These are phyloP conservation scores for Neurospora crassa DNA, from an alignment of 2,329 filamentous ascomycete species.

Conservation along the genomic window DNA sequence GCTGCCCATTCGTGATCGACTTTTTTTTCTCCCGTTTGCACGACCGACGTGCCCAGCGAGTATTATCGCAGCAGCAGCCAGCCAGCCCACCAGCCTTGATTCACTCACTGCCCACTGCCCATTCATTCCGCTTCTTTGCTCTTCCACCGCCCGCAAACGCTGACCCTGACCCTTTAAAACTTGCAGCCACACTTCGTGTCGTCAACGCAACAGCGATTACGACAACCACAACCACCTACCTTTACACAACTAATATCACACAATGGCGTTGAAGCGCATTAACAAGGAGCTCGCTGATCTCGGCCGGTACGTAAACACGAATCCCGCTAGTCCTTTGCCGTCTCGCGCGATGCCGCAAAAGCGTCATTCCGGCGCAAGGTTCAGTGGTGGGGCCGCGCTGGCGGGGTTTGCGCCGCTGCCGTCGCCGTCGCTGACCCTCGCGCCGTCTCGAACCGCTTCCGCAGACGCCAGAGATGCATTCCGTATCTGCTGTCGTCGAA, in stretches of 20 bases:
- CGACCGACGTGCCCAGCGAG: neutral
- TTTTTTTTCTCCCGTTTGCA: conserved; percentile 15
- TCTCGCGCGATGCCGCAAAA: conserved; percentile 18
- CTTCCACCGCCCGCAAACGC: conserved; percentile 16
- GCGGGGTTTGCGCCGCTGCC: conserved; percentile 12
- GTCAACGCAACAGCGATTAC: conserved; percentile 12
- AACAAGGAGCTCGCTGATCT: conserved; percentile 90
- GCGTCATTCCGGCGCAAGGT: conserved; percentile 11
- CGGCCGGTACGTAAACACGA: conserved; percentile 58
- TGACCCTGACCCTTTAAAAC: conserved; percentile 18
- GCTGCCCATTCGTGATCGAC: conserved; percentile 44
- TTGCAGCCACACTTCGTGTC: conserved; percentile 10
- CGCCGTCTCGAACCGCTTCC: conserved; percentile 1
- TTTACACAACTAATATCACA: conserved; percentile 23
- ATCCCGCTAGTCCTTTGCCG: conserved; percentile 9
- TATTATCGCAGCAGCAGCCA: neutral
- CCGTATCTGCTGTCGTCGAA: neutral
- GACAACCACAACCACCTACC: conserved; percentile 14
- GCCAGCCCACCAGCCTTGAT: conserved; percentile 1
- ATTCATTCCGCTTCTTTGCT: conserved; percentile 32
- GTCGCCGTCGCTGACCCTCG: conserved; percentile 1
- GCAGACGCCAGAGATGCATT: neutral
- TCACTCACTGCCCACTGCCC: conserved; percentile 25
- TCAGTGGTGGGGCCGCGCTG: conserved; percentile 14
- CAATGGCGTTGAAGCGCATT: conserved; percentile 87